Evolutionary conservation across 306 rosid genomes (phyloP).

Genomic region (Begonia fuchsioides): DNA sequence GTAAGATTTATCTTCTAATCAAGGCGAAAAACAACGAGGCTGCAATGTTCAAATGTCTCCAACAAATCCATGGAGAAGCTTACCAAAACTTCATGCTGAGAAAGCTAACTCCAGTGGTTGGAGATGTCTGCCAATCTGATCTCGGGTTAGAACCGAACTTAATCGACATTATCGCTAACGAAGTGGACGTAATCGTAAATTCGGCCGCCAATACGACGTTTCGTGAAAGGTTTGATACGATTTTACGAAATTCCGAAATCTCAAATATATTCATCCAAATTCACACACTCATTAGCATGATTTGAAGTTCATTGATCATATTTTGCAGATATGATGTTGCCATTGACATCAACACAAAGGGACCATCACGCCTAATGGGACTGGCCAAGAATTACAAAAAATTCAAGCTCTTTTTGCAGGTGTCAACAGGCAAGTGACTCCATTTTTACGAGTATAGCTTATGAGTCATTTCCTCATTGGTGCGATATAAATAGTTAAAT

Average conservation of each 20-base stretch:
- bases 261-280: neutral
- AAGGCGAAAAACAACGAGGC: conserved; percentile 75
- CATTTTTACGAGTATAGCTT: neutral
- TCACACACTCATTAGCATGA: neutral
- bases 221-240: conserved; percentile 56
- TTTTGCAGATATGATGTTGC: conserved; percentile 65
- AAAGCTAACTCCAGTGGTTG: conserved; percentile 77
- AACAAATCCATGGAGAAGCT: conserved; percentile 65
- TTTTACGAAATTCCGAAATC: neutral
- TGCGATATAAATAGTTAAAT: too few species aligned
- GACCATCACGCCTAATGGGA: conserved; percentile 70
- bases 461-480: too few species aligned
- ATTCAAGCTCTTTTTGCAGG: conserved; percentile 77
- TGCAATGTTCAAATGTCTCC: conserved; percentile 71
- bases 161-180: conserved; percentile 34
- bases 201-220: conserved; percentile 94
- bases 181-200: conserved; percentile 77
- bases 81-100: conserved; percentile 69
- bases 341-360: conserved; percentile 69
- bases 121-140: conserved; percentile 63
- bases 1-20: conserved; percentile 70
- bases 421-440: conserved; percentile 58
- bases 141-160: conserved; percentile 52
- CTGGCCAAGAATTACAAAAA: conserved; percentile 77
- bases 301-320: neutral